These are phyloP conservation scores for Lippia alba DNA, from an alignment of 305 asterid genomes.

Conservation along the genomic window DNA sequence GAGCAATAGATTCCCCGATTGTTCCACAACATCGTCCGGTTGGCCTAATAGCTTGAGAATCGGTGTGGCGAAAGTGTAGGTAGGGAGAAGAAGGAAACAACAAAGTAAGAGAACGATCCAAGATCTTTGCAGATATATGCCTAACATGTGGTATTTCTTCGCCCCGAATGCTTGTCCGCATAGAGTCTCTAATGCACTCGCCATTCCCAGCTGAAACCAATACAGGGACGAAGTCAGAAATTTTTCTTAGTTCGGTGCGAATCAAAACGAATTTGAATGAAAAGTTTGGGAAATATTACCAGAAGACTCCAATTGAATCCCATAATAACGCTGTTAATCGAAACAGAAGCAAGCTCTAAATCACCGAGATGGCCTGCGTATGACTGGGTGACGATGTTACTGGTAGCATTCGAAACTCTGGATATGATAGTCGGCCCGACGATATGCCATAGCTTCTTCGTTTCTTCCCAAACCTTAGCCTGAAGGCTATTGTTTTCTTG, in stretches of 20 bases:
- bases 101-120: slow-evolving; percentile 43
- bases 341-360: slow-evolving; percentile 41
- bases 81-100: slow-evolving; percentile 38
- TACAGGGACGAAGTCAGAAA: neutral
- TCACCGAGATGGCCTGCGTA: slow-evolving; percentile 51
- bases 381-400: slow-evolving; percentile 36
- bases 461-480: slow-evolving; percentile 32
- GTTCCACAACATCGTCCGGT: slow-evolving; percentile 33
- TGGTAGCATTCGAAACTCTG: slow-evolving; percentile 29
- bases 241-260: no score
- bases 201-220: slow-evolving; percentile 43
- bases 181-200: slow-evolving; percentile 49
- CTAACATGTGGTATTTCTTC: slow-evolving; percentile 37
- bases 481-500: neutral
- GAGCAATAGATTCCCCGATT: slow-evolving; percentile 23
- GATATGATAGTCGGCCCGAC: slow-evolving; percentile 37
- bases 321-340: slow-evolving; percentile 46
- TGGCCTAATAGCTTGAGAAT: slow-evolving; percentile 34
- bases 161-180: slow-evolving; percentile 57
- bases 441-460: slow-evolving; percentile 38
- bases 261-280: no score
- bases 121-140: slow-evolving; percentile 41
- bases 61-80: slow-evolving; percentile 39
- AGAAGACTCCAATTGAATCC: slow-evolving; percentile 47
- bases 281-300: slow-evolving; percentile 20